Base-by-base conservation (phyloP, 2,329 filamentous ascomycete species). In the Claviceps sp. region DNA sequence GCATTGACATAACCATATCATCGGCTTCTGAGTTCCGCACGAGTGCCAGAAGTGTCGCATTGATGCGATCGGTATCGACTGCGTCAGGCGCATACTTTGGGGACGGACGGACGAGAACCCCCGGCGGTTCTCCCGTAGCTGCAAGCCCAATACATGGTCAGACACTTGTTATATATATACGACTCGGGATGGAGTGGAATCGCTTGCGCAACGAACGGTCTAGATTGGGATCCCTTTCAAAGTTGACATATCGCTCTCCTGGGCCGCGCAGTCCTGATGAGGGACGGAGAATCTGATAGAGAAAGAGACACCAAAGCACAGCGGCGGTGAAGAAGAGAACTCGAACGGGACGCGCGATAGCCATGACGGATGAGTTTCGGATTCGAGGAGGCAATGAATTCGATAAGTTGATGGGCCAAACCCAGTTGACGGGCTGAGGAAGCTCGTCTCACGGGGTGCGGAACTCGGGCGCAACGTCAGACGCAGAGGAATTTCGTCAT, bases 11-110 rank as follows among this genome's bases (percentile, higher is more conserved):
- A 26, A 97, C 73, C 74, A 98, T 86, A 47, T 85, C 87, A 22
- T 81, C 71, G 30, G 96, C 72, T 73, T 98, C 93, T 64, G 87
- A 82, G 64, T 98, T 98, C 56, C 93, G 84, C 52, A 98, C 93
- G 40, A 98, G 79, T 22, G 89, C 86, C 58, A 98, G 77, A 53
- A 98, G 76, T 4, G 93, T 97, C 54, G 93, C 93, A 67, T 95
- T 93, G 68, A 95, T 93, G 64, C 93, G 87, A 58, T 85, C 82
- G 50, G 85, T 87, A 56, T 89, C 80, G 50, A 78, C 73, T 62
- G 85, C 84, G 62, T 89, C 80, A 50, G 87, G 81, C 50, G 81
- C 80, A 68, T 97, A 97, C 62, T 85, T 84, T 59, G 87, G 75
- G 51, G 82, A 83, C 38, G 84, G 81, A 67, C 88, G 81, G 62